Conservation (phyloP, 495 filamentous ascomycete species). For the Aspergillus taichungensis region DNA sequence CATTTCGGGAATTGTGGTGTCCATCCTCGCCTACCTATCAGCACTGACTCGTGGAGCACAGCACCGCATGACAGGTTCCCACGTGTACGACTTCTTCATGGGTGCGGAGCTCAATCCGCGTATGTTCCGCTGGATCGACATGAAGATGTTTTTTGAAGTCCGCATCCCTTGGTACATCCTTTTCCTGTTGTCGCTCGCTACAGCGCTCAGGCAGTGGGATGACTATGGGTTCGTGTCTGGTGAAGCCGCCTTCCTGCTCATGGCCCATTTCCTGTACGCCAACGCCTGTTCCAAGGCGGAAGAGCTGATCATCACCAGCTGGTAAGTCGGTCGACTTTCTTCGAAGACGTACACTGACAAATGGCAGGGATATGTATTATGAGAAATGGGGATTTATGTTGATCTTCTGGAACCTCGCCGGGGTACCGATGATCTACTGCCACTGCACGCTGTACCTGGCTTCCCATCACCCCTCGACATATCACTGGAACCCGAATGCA, state of each 20-base stretch:
- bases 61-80: slow-evolving; percentile 88
- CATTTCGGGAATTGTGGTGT: slow-evolving; percentile 69
- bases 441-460: slow-evolving; percentile 91
- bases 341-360: neutral
- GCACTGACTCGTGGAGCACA: slow-evolving; percentile 66
- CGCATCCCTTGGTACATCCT: slow-evolving; percentile 93
- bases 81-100: slow-evolving; percentile 98
- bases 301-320: slow-evolving; percentile 84
- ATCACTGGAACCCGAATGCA: slow-evolving; percentile 59
- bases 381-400: slow-evolving; percentile 99
- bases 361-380: slow-evolving; percentile 81
- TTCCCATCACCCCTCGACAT: slow-evolving; percentile 68
- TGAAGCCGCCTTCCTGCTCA: slow-evolving; percentile 72
- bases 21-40: slow-evolving; percentile 69
- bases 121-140: slow-evolving; percentile 79
- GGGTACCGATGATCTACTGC: slow-evolving; percentile 91
- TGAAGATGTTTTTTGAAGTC: slow-evolving; percentile 99
- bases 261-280: slow-evolving; percentile 89
- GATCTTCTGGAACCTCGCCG: slow-evolving; percentile 98
- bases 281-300: slow-evolving; percentile 94
- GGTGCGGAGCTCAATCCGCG: slow-evolving; percentile 93
- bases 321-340: slow-evolving; percentile 35
- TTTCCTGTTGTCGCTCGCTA: slow-evolving; percentile 64
- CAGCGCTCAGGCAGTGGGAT: slow-evolving; percentile 80
- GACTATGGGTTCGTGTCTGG: slow-evolving; percentile 78